These are phyloP conservation scores for Grosmannia serpens DNA, from an alignment of 2,329 filamentous ascomycete species.

Conservation along the genomic window DNA sequence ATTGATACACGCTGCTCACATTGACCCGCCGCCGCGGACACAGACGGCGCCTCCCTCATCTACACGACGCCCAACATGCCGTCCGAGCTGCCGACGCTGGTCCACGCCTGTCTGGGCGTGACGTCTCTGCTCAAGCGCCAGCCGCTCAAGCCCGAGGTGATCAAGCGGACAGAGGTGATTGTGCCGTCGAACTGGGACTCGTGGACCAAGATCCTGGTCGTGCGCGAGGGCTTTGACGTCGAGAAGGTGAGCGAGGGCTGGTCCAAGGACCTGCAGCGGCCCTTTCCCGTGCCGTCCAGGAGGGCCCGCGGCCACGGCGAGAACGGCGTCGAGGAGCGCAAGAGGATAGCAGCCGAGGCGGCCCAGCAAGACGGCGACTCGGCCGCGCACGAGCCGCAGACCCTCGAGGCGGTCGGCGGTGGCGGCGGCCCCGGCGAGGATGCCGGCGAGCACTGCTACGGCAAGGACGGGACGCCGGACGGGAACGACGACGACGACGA, in stretches of 20 bases:
- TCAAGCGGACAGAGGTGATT: constrained; percentile 86
- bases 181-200: constrained; percentile 98
- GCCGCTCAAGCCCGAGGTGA: constrained; percentile 78
- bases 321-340: background rate
- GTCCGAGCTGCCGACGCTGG: constrained; percentile 65
- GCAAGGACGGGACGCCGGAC: background rate
- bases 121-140: constrained; percentile 71
- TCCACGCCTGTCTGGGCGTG: constrained; percentile 79
- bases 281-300: constrained; percentile 23
- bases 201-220: constrained; percentile 90
- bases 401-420: background rate
- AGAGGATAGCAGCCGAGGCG: background rate
- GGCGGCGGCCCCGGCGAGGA: constrained; percentile 15
- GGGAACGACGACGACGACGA: constrained; percentile 13
- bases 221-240: constrained; percentile 85
- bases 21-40: background rate
- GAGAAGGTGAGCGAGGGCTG: constrained; percentile 77
- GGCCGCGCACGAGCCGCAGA: background rate
- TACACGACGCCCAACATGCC: constrained; percentile 70
- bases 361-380: background rate
- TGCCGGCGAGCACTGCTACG: background rate
- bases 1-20: constrained; percentile 11
- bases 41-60: constrained; percentile 74
- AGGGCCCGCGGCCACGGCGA: constrained; percentile 10
- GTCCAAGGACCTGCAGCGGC: constrained; percentile 67